Base-by-base conservation (phyloP, 495 filamentous ascomycete species). In the Bombardia bombarda region DNA sequence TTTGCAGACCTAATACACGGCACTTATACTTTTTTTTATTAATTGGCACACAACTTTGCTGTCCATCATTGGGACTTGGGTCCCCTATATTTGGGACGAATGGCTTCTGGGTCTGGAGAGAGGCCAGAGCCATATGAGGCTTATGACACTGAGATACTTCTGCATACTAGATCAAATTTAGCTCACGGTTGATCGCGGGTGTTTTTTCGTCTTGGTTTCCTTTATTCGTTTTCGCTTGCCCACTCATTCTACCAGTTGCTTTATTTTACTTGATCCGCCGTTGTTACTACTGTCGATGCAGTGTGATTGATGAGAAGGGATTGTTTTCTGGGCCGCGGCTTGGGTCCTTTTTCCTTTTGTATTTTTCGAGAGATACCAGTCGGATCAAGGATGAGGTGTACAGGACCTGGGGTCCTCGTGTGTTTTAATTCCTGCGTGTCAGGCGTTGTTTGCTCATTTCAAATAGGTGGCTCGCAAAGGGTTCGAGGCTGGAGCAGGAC, bases 131-230 rank as follows among this genome's bases (percentile, higher is more conserved):
- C 30, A 42, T 42, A 42, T 42, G 40, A 42, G 44, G 52, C 44
- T n/a, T 46, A 63, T 47, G 57, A 60, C 50, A 48, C 44, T 38
- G 55, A 58, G 57, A 61, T 62, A 62, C 57, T 52, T 59, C 38
- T 43, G 20, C 38, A 39, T 48, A 42, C 40, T 47, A 47, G 46
- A 49, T 33, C 13, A 14, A 40, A 39, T 19, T 25, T 12, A 23
- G n/a, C 17, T 23, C 32, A 33, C 20, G 35, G 14, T 39, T 38
- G 39, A 23, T n/a, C n/a, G n/a, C n/a, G 12, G 23, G 16, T 47
- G 26, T 47, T 18, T 46, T 45, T 47, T 40, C 26, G 26, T 28
- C 26, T 8, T 28, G 9, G 26, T 28, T 28, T 8, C 6, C 5
- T 28, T 28, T 28, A 28, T 3, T 7, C 3, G 13, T 28, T 28